Conservation (phyloP, 306 rosid genomes). For the Cicer yamashitae region DNA sequence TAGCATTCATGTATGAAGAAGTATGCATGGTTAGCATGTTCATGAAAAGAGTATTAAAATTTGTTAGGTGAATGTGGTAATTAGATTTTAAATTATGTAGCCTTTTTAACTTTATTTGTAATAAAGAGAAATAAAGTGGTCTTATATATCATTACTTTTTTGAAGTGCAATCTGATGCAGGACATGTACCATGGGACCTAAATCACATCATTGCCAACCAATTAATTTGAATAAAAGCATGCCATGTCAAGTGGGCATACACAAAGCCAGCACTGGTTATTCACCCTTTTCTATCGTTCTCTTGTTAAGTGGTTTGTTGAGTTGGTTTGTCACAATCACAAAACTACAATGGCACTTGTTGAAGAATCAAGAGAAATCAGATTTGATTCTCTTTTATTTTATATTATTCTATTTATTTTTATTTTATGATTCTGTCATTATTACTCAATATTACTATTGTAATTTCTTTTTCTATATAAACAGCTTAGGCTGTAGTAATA, state of each 20-base stretch:
- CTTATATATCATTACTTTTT: background rate
- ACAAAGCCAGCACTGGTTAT: too few species aligned
- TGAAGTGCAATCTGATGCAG: slow-evolving; percentile 33
- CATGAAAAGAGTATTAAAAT: slow-evolving; percentile 31
- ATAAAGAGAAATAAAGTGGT: background rate
- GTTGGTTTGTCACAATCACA: slow-evolving; percentile 28
- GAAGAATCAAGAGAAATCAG: too few species aligned
- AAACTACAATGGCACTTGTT: background rate
- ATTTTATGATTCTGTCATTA: too few species aligned
- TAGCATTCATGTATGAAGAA: slow-evolving; percentile 27
- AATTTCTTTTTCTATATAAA: too few species aligned
- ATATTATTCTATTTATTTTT: too few species aligned
- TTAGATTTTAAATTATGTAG: background rate
- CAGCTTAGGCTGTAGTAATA: too few species aligned
- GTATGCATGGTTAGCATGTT: slow-evolving; percentile 26
- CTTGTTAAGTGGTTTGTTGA: background rate
- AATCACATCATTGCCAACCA: slow-evolving; percentile 31
- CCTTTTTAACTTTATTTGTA: background rate
- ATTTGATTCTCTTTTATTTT: too few species aligned
- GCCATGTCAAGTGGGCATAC: slow-evolving; percentile 30
- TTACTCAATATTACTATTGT: too few species aligned
- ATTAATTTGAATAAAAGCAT: background rate
- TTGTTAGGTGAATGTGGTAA: background rate
- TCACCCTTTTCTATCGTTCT: background rate
- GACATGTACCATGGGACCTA: slow-evolving; percentile 13